phyloP scores from a whole-genome alignment of 495 filamentous ascomycete species.

The Platismatia glauca region DNA sequence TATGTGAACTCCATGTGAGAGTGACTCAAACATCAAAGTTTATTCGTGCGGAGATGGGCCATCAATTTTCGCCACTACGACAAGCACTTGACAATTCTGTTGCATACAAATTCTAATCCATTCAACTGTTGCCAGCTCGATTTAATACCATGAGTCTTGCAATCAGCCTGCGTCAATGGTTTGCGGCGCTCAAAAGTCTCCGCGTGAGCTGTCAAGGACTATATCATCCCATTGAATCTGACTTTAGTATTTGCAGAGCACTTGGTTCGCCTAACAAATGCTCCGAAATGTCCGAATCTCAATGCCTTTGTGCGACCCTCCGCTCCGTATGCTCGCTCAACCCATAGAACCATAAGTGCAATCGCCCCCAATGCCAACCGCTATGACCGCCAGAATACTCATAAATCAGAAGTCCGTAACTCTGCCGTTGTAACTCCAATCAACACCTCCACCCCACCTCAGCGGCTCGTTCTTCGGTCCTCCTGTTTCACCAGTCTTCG shows the following conservation, averaged over 20 bases:
- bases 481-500: slow-evolving; percentile 91
- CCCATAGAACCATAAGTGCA: neutral
- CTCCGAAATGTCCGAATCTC: neutral
- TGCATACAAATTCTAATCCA: neutral
- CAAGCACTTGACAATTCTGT: neutral
- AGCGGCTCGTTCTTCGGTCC: slow-evolving; percentile 97
- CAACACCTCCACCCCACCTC: slow-evolving; percentile 69
- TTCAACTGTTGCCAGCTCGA: too few relatives aligned
- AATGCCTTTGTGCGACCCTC: neutral
- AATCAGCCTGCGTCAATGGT: too few relatives aligned
- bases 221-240: neutral
- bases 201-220: too few relatives aligned
- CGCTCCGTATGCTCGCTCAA: neutral
- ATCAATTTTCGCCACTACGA: neutral
- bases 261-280: neutral
- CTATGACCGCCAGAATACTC: neutral
- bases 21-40: neutral
- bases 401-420: slow-evolving; percentile 78
- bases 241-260: neutral
- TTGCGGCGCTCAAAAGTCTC: too few relatives aligned
- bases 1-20: neutral
- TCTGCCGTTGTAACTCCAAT: slow-evolving; percentile 94
- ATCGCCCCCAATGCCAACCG: neutral
- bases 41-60: neutral
- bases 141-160: too few relatives aligned